Conservation (phyloP, 2,329 filamentous ascomycete genomes). For the Cladobotryum protrusum region DNA sequence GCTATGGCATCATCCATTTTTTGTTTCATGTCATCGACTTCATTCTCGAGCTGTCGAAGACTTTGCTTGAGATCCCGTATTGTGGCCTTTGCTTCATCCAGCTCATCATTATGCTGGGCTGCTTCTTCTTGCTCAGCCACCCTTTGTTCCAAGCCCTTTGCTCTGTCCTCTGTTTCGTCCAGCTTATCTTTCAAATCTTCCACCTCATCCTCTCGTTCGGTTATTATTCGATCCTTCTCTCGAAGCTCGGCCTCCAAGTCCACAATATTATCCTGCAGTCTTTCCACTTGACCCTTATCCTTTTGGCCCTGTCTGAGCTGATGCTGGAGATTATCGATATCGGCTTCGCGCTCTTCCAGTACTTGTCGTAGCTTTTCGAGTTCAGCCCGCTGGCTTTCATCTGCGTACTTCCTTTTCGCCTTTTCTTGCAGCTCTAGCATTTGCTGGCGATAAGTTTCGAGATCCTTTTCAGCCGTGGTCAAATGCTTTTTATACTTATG, state of each 20-base stretch:
- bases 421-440: slow-evolving; percentile 78
- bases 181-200: slow-evolving; percentile 56
- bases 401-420: slow-evolving; percentile 66
- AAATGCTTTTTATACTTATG: slow-evolving; percentile 81
- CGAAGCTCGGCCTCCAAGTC: slow-evolving; percentile 71
- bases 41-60: slow-evolving; percentile 47
- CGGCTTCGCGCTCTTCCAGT: slow-evolving; percentile 52
- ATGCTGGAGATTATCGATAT: slow-evolving; percentile 55
- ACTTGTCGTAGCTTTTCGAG: slow-evolving; percentile 50
- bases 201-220: slow-evolving; percentile 69
- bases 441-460: slow-evolving; percentile 77
- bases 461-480: slow-evolving; percentile 72
- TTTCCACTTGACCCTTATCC: slow-evolving; percentile 54
- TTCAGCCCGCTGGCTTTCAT: slow-evolving; percentile 61
- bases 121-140: slow-evolving; percentile 52
- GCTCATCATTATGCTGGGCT: slow-evolving; percentile 42
- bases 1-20: slow-evolving; percentile 47
- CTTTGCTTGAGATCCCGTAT: slow-evolving; percentile 53
- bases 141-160: slow-evolving; percentile 48
- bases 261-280: slow-evolving; percentile 65
- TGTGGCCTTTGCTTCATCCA: slow-evolving; percentile 51
- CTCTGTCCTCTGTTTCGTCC: slow-evolving; percentile 50
- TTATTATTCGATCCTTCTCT: slow-evolving; percentile 67
- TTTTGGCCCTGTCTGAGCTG: slow-evolving; percentile 52
- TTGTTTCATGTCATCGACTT: slow-evolving; percentile 49